phyloP scores from a whole-genome alignment of 2,329 filamentous ascomycete species.

The Aspergillus brasiliensis region DNA sequence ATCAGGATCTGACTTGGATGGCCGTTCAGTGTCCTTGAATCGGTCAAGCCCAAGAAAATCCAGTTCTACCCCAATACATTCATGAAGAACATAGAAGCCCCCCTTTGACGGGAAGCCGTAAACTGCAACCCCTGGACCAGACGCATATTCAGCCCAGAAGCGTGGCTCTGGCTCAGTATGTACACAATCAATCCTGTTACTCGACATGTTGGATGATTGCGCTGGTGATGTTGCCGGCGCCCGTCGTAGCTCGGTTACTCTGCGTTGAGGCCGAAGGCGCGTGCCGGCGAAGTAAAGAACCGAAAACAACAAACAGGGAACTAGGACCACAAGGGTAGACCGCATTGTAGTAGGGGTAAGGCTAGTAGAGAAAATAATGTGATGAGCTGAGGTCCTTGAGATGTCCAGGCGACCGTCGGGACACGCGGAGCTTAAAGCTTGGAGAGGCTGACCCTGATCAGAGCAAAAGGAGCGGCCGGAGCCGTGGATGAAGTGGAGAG shows the following conservation, averaged over 20 bases:
- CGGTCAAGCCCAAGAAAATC: constrained; percentile 16
- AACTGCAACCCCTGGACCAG: constrained; percentile 3
- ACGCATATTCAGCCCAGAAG: neutral
- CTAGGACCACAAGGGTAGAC: neutral
- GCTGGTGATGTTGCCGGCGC: neutral
- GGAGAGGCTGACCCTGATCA: neutral
- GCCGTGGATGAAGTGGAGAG: neutral
- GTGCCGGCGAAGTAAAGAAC: neutral
- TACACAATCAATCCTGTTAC: neutral
- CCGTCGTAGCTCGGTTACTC: neutral
- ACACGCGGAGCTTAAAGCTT: neutral
- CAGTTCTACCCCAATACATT: constrained; percentile 11
- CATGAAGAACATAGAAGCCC: constrained; percentile 7
- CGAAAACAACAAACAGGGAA: neutral
- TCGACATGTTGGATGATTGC: neutral
- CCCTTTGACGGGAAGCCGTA: constrained; percentile 14
- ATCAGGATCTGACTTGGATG: constrained; percentile 5
- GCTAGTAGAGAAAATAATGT: neutral
- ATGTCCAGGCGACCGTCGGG: neutral
- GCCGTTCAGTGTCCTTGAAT: constrained; percentile 2
- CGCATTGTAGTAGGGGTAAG: neutral
- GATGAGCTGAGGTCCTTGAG: neutral
- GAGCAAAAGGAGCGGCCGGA: neutral
- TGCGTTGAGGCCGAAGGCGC: neutral
- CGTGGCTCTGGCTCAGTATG: neutral